Base-by-base conservation (phyloP, 305 asterid species). In the Monarda citriodora region DNA sequence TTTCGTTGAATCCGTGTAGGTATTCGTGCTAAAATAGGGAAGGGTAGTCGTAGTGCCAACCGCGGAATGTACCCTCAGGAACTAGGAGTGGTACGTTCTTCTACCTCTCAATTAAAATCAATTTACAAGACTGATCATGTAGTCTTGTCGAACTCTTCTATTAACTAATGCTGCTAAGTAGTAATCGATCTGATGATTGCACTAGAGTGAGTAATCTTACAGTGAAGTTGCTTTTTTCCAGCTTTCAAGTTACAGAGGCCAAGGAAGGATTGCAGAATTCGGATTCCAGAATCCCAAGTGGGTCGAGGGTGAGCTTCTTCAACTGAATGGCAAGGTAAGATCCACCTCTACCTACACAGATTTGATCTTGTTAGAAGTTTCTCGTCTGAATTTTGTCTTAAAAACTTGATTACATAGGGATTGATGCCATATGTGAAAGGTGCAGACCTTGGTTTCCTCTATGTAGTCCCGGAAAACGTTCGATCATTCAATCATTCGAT, bases 231-330 rank as follows among this genome's bases (percentile, higher is more conserved):
- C 44, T 60, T 70, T 67, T 14, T 68, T 65, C 51, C 72, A 85
- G 97, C 82, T 81, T 69, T 90, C 95, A 45, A 85, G 96, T 68
- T 90, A 85, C 84, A 86, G 67, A 70, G 99, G 97, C 65, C 96
- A 94, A 74, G 99, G 99, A 70, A 82, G 96, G 71, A 85, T 90
- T 18, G 97, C 96, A 29, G 95, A 94, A 62, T 79, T 77, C 17
- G 97, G 99, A 68, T 88, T 86, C 81, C 66, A 68, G 72, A 88
- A 89, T 55, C 91, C 96, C 21, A 86, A 77, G 75, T 94, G 97
- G 99, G 96, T 94, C 9, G 95, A 90, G 69, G 99, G 97, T 1
- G 97, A 90, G 74, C 95, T 94, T 73, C 80, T 94, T 62, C 95
- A 94, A 75, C 85, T 94, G 44, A 88, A 84, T 16, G 95, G 97